Conservation (phyloP, 176 grass and related monocot genomes). For the Microstegium vimineum region DNA sequence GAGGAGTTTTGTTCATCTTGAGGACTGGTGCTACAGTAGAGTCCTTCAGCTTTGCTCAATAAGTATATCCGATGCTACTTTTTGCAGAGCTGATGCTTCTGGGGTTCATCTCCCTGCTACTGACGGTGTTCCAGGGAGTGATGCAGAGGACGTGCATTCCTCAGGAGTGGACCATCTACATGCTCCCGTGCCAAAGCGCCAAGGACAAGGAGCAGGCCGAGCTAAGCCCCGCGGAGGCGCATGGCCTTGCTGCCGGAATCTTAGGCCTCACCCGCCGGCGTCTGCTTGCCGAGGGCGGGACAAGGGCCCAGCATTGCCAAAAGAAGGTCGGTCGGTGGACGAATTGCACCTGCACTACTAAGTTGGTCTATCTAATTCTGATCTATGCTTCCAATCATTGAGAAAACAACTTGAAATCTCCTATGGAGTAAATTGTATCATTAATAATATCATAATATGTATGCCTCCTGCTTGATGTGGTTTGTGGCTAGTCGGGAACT, state of each 20-base stretch:
- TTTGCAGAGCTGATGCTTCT: slow-evolving; percentile 89
- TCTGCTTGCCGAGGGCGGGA: slow-evolving; percentile 32
- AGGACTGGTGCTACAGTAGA: not conserved
- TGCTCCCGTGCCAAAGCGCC: slow-evolving; percentile 63
- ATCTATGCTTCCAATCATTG: not conserved
- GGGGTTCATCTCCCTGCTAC: slow-evolving; percentile 92
- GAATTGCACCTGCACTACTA: not conserved
- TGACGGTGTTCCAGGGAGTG: slow-evolving; percentile 73
- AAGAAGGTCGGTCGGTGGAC: slow-evolving; percentile 54
- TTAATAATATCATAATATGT: not conserved
- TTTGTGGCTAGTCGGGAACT: not conserved
- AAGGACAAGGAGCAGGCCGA: not conserved
- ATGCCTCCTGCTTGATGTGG: not conserved
- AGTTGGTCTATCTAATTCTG: not conserved
- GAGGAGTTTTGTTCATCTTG: not conserved
- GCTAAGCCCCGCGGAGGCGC: not conserved
- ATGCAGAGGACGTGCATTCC: slow-evolving; percentile 78
- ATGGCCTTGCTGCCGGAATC: slow-evolving; percentile 21
- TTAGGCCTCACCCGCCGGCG: slow-evolving; percentile 28
- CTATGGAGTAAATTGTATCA: not conserved
- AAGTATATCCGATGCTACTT: not conserved
- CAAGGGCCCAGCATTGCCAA: slow-evolving; percentile 34
- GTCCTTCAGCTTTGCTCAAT: not conserved
- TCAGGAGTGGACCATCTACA: slow-evolving; percentile 45
- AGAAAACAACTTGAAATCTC: not conserved